Conservation (phyloP, 208 protist species). For the Wallacemonas rigidus region DNA sequence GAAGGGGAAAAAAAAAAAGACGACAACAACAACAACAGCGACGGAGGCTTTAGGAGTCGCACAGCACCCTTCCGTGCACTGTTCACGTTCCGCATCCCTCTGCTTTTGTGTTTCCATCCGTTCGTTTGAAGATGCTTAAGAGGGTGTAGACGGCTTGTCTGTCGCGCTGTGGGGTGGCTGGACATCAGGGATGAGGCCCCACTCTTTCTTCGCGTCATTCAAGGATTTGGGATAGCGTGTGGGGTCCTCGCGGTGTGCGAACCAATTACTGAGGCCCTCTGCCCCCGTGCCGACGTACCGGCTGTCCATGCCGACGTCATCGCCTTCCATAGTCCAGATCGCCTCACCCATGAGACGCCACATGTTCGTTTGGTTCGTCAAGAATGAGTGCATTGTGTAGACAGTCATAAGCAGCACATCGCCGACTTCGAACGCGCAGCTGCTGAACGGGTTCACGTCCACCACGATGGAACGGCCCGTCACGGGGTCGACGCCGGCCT, state of each 20-base stretch:
- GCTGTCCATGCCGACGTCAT: slow-evolving; percentile 81
- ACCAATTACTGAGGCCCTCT: slow-evolving; percentile 55
- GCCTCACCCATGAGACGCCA: slow-evolving; percentile 77
- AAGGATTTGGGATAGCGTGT: slow-evolving; percentile 57
- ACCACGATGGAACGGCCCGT: slow-evolving; percentile 63
- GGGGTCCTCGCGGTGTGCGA: slow-evolving; percentile 48
- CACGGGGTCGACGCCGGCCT: slow-evolving; percentile 47
- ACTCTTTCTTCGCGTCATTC: slow-evolving; percentile 65
- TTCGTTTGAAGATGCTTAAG: background rate
- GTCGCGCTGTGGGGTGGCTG: background rate
- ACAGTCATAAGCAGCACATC: slow-evolving; percentile 83
- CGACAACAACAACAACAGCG: no score
- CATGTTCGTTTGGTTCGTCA: slow-evolving; percentile 71
- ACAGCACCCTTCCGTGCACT: no score
- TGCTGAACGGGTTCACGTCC: slow-evolving; percentile 76
- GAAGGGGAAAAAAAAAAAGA: no score
- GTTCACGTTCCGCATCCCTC: no score
- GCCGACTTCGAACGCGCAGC: slow-evolving; percentile 62
- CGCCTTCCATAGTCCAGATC: slow-evolving; percentile 87
- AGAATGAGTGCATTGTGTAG: slow-evolving; percentile 84
- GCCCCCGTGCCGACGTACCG: slow-evolving; percentile 68
- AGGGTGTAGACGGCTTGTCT: background rate
- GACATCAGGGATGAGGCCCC: slow-evolving; percentile 54
- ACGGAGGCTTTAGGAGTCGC: no score
- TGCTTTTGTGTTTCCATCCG: no score